Evolutionary conservation across 768 basidiomycete species (phyloP), one percentile per base, ranked within the genome.

Genomic region (Leccinum broughii): DNA sequence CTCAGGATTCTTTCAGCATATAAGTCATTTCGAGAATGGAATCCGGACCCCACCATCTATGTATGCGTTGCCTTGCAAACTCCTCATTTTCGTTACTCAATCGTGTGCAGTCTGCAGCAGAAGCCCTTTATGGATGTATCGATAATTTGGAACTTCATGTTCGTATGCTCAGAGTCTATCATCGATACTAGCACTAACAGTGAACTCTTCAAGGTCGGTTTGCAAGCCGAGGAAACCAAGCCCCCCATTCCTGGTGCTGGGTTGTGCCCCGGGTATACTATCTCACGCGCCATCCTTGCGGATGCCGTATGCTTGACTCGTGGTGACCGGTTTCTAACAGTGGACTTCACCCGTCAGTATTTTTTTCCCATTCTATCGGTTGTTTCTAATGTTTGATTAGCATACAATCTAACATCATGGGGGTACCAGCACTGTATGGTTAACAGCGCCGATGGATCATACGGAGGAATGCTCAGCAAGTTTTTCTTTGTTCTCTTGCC

Each of bases 101-200:
- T 41, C 7, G 6, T 52, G 13, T 10, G 26, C 58, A 90, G 87
- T 78, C 68, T 14, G 82, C 86, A 2, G 92, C 92, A 0, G 78
- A 81, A 52, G 75, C 80, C 8, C 78, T 92, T 15, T 92, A 92
- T 67, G 80, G 78, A 51, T 80, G 89, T 62, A 88, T 92, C 58
- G 84, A 93, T 65, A 88, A 90, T 69, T 81, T 93, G 35, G 92
- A 93, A 68, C 82, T 94, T 11, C 83, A 93, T 67, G 90, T 86
- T 60, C 51, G 83, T 70, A 44, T 17, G 59, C 13, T 41, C 20
- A n/a, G 39, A n/a, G 17, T 41, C 17, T n/a, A n/a, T 44, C 10
- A 3, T 9, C 22, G 32, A 17, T 28, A 10, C 49, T 26, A 24
- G 4, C 11, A n/a, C 39, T 55, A 13, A 61, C 48, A 15, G n/a